These are phyloP conservation scores for Clavariopsis aquatica DNA, from an alignment of 495 filamentous ascomycete species.

Conservation along the genomic window DNA sequence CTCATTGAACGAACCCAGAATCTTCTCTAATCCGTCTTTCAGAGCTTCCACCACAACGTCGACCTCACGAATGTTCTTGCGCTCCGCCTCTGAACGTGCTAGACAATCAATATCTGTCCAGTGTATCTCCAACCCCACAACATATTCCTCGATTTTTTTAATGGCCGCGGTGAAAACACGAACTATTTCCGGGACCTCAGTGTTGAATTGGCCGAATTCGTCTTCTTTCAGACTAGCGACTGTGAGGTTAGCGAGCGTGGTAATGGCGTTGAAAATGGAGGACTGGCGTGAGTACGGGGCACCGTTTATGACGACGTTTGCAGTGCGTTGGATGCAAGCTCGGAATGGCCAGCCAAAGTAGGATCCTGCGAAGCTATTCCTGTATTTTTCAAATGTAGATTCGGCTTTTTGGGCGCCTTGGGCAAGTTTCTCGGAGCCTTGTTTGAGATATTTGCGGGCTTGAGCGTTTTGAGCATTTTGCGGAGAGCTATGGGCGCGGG, in stretches of 20 bases:
- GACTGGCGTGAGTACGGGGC: slow-evolving; percentile 64
- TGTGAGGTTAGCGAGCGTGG: slow-evolving; percentile 67
- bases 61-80: slow-evolving; percentile 51
- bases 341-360: slow-evolving; percentile 70
- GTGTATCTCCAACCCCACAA: slow-evolving; percentile 60
- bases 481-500: slow-evolving; percentile 50
- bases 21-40: slow-evolving; percentile 58
- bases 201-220: slow-evolving; percentile 79
- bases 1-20: slow-evolving; percentile 68
- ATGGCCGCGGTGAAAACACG: slow-evolving; percentile 67
- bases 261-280: slow-evolving; percentile 68
- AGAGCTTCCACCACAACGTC: slow-evolving; percentile 62
- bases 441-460: slow-evolving; percentile 14
- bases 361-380: slow-evolving; percentile 36
- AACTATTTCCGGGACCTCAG: slow-evolving; percentile 71
- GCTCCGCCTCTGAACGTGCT: slow-evolving; percentile 22
- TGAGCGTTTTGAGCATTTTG: slow-evolving; percentile 28
- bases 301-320: slow-evolving; percentile 66
- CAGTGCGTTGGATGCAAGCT: slow-evolving; percentile 63
- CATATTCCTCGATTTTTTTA: slow-evolving; percentile 68
- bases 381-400: slow-evolving; percentile 5
- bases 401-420: slow-evolving; percentile 16
- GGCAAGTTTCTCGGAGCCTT: slow-evolving; percentile 33
- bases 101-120: slow-evolving; percentile 74
- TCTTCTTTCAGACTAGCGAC: slow-evolving; percentile 79